These are phyloP conservation scores for Rickenella mellea DNA, from an alignment of 768 basidiomycete genomes.

Conservation along the genomic window DNA sequence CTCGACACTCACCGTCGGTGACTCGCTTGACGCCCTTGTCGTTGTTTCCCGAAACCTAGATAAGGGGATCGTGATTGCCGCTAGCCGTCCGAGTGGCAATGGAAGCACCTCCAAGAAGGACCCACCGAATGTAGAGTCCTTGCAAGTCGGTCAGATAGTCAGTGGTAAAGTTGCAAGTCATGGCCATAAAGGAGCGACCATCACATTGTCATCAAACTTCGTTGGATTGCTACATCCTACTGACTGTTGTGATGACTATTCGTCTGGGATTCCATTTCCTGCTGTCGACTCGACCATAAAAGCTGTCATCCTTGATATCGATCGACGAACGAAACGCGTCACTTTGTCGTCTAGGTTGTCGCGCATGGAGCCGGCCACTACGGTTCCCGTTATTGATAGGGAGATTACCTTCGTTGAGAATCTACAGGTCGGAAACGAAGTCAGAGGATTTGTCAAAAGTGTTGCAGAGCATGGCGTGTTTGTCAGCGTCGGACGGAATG, in stretches of 20 bases:
- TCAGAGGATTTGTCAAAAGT: conserved; percentile 86
- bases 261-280: conserved; percentile 45
- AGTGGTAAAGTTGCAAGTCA: conserved; percentile 75
- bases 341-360: conserved; percentile 78
- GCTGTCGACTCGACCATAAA: conserved; percentile 57
- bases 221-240: conserved; percentile 75
- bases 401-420: conserved; percentile 56
- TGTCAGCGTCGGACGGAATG: conserved; percentile 70
- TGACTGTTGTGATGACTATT: conserved; percentile 76
- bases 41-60: conserved; percentile 86
- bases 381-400: conserved; percentile 46
- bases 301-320: conserved; percentile 61
- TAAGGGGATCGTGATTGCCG: conserved; percentile 80
- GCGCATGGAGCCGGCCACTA: conserved; percentile 44
- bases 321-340: conserved; percentile 56
- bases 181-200: conserved; percentile 57
- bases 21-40: conserved; percentile 64
- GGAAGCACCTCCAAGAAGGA: conserved; percentile 36
- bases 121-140: conserved; percentile 52
- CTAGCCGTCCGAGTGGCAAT: conserved; percentile 56
- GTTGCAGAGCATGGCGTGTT: conserved; percentile 84
- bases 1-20: conserved; percentile 52
- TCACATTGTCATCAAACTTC: conserved; percentile 67
- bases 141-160: conserved; percentile 65
- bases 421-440: conserved; percentile 60